phyloP scores from a whole-genome alignment of 257 asterid species.

The Plantago ovata region DNA sequence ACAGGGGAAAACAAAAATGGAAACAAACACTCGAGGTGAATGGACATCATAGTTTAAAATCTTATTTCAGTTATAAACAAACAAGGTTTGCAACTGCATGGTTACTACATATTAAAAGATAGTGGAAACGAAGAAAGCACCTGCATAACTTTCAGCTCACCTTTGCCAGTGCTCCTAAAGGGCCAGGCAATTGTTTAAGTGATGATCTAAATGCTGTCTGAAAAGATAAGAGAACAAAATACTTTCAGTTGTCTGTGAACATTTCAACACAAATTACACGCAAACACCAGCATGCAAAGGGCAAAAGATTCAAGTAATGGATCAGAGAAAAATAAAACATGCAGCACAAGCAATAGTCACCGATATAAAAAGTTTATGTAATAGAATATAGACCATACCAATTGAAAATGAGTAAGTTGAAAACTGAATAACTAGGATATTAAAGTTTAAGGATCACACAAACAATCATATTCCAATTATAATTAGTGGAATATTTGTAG shows the following conservation, averaged over 20 bases:
- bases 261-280: slow-evolving; percentile 6
- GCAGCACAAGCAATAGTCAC: too few relatives aligned
- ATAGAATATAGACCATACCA: too few relatives aligned
- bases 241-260: slow-evolving; percentile 12
- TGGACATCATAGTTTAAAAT: slow-evolving; percentile 9
- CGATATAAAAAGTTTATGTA: too few relatives aligned
- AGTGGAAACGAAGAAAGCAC: slow-evolving; percentile 3
- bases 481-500: too few relatives aligned
- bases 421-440: too few relatives aligned
- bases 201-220: slow-evolving; percentile 64
- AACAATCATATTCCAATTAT: too few relatives aligned
- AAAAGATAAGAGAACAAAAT: slow-evolving; percentile 24
- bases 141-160: slow-evolving; percentile 41
- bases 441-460: too few relatives aligned
- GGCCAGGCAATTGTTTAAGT: slow-evolving; percentile 35
- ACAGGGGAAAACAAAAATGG: neutral
- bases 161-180: slow-evolving; percentile 52
- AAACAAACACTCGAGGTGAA: slow-evolving; percentile 6
- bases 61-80: slow-evolving; percentile 9
- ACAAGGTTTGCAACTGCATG: slow-evolving; percentile 7
- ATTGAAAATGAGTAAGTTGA: too few relatives aligned
- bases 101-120: slow-evolving; percentile 5
- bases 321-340: too few relatives aligned
- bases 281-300: slow-evolving; percentile 9
- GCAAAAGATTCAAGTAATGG: slow-evolving; percentile 2